Evolutionary conservation across 495 filamentous ascomycete species (phyloP), one percentile per base, ranked within the genome.

Genomic region (Sabuloglossum arenarium): DNA sequence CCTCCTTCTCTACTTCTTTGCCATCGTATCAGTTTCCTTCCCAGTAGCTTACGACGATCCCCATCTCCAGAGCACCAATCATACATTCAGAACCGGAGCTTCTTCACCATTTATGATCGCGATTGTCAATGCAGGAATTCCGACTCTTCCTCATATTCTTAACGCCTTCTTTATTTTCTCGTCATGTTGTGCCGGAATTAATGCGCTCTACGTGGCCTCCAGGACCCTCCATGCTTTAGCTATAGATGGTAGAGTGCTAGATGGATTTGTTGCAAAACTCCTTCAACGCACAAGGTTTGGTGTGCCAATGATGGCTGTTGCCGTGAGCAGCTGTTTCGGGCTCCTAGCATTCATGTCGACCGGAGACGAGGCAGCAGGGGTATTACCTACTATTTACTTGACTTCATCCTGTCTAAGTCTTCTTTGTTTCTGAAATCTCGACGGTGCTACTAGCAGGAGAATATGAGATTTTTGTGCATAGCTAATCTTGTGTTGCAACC

Each of bases 141-240:
- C 66, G 14, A 60, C 59, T 6, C 68, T 59, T 30, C 70, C 70
- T 1, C 64, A 67, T 37, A 67, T 75, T 43, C 72, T 75, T 65
- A 75, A 74, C 51, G 72, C 65, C 19, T 64, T 75, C 23, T 74
- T 73, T 47, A 66, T 71, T 16, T 72, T 75, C 59, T 73, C 73
- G 0, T 67, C 71, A 0, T 69, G 69, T 27, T 71, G 71, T 11
- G 69, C 68, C 30, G 72, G 65, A 14, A 68, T 74, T 56, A 74
- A 73, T 53, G 63, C 67, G 1, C 61, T 74, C 54, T 75, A 74
- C 58, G 66, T 72, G 14, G 67, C 69, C 19, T 71, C 70, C 1
- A 61, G 73, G 19, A 60, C 74, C 12, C 59, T 75, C 11, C 71
- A 75, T 56, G 70, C 73, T 1, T 59, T 75, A 29, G 73, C 73